Base-by-base conservation (phyloP, 805 yeast species). In the Monosporozyma servazzii region DNA sequence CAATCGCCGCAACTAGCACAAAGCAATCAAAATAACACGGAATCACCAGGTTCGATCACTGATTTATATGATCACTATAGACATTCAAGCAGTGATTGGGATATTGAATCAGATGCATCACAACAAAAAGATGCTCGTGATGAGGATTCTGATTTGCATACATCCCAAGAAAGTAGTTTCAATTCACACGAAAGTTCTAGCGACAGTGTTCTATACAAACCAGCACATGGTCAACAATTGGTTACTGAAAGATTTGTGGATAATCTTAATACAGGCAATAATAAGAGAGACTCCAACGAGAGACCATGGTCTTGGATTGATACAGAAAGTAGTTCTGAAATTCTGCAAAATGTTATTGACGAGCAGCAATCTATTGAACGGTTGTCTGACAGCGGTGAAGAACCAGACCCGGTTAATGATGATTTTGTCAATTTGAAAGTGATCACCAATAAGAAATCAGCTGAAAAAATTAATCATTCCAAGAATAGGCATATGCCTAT, bases 401-500 rank as follows among this genome's bases (percentile, higher is more conserved):
- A 42, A 23, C 17, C 29, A 23, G 45, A 48, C 18, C 36, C 21
- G 15, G 18, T 39, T n/a, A 48, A 46, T 15, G 51, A 49, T 25
- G 56, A 53, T 40, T 54, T 53, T 44, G 50, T 48, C 29, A 56
- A 48, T 27, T 41, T 47, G 45, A 43, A 37, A 10, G 31, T 29
- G 3, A 7, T 37, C 18, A 13, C 48, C 10, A 45, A 15, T 25
- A 17, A 15, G 3, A 33, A 44, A 44, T 31, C 45, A 17, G n/a
- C 30, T 3, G 56, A 52, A 20, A 56, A 57, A 48, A 55, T 58
- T 8, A 69, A 69, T 49, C 73, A 70, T 51, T 59, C 72, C 3
- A 64, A 71, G 50, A 68, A 69, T 51, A 65, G 73, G 53, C 73
- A 71, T 49, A 48, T 52, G 17, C 66, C 66, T 31, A 54, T 62